These are phyloP conservation scores for Ramalina intermedia DNA, from an alignment of 495 filamentous ascomycete species.

Conservation along the genomic window DNA sequence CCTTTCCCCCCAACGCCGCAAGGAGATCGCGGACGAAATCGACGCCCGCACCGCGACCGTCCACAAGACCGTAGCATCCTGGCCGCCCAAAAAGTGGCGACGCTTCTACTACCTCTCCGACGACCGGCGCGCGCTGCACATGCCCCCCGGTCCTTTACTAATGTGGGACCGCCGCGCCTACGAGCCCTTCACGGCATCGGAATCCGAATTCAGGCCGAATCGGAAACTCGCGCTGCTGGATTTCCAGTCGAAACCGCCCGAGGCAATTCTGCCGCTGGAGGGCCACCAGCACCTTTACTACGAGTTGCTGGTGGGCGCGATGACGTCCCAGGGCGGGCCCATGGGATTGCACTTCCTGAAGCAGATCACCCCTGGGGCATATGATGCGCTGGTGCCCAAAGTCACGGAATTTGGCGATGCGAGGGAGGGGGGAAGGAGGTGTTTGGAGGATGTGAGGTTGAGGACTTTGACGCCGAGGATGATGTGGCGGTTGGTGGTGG, in stretches of 20 bases:
- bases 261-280: constrained; percentile 18
- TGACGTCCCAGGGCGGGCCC: constrained; percentile 5
- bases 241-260: constrained; percentile 22
- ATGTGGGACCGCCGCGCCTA: constrained; percentile 50
- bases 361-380: constrained; percentile 19
- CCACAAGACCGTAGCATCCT: constrained; percentile 10
- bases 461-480: constrained; percentile 21
- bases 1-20: constrained; percentile 19
- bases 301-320: constrained; percentile 3
- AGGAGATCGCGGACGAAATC: constrained; percentile 12
- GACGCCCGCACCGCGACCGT: constrained; percentile 1
- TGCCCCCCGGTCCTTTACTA: constrained; percentile 31
- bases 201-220: constrained; percentile 43
- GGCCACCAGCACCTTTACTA: constrained; percentile 3
- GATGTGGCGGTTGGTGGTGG: constrained; percentile 17
- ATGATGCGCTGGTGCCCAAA: constrained; percentile 16
- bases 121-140: constrained; percentile 28
- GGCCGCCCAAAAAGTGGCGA: constrained; percentile 10
- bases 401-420: constrained; percentile 18
- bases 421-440: constrained; percentile 19
- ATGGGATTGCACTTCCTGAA: constrained; percentile 12
- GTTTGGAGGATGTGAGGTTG: constrained; percentile 16
- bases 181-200: constrained; percentile 35
- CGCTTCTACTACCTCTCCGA: constrained; percentile 24
- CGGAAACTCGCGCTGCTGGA: constrained; percentile 24